Evolutionary conservation across 106 monocot genomes (phyloP).

Genomic region (Acorus gramineus): DNA sequence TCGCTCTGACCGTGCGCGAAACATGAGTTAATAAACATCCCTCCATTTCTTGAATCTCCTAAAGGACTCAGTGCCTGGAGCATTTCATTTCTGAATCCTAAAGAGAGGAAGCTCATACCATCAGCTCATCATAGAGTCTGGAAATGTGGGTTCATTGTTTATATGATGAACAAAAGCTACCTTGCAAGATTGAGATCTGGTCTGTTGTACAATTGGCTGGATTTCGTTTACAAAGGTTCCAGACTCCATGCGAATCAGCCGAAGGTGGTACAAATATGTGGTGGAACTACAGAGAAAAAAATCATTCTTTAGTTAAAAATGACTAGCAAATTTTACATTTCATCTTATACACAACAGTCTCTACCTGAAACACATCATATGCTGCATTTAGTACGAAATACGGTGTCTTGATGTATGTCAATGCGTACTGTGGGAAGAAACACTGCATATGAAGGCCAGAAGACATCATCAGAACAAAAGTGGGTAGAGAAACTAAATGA

Average conservation of each 20-base stretch:
- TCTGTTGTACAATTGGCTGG: conserved; percentile 27
- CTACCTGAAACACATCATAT: conserved; percentile 85
- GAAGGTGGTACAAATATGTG: conserved; percentile 77
- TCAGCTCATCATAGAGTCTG: not conserved
- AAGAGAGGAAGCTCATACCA: not conserved
- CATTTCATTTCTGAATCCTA: conserved; percentile 64
- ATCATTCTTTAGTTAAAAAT: no score
- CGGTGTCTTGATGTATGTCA: conserved; percentile 52
- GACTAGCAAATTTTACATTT: no score
- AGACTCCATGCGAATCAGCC: conserved; percentile 46
- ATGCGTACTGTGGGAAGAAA: conserved; percentile 73
- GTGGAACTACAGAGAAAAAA: conserved; percentile 33
- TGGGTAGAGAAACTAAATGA: not conserved
- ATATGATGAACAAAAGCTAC: conserved; percentile 13
- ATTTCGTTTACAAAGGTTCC: conserved; percentile 59
- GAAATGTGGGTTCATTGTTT: no score
- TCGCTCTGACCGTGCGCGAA: conserved; percentile 95
- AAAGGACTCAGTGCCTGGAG: conserved; percentile 27
- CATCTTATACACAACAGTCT: no score
- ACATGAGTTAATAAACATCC: conserved; percentile 81
- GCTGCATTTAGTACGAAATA: conserved; percentile 88
- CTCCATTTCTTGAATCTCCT: conserved; percentile 18
- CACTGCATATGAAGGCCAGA: conserved; percentile 40
- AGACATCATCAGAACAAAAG: not conserved
- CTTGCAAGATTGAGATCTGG: conserved; percentile 62